Evolutionary conservation across 1,139 yeast genomes (phyloP).

Genomic region (Meyerozyma athensensis): DNA sequence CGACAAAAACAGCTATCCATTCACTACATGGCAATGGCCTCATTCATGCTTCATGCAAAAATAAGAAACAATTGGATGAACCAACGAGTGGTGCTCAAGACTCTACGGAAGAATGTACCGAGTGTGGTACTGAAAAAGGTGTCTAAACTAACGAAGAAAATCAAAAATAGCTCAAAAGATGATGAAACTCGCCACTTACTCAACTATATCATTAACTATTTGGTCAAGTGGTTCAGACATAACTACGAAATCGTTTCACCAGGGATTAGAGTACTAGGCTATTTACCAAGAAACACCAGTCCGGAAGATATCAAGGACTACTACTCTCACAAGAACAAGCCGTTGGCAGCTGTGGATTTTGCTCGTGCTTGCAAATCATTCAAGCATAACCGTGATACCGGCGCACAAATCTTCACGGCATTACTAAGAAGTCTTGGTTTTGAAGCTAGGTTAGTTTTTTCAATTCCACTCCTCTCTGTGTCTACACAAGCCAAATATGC

Average conservation of each 20-base stretch:
- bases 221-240: conserved; percentile 35
- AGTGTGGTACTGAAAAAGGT: conserved; percentile 14
- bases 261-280: conserved; percentile 34
- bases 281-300: conserved; percentile 15
- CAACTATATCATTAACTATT: conserved; percentile 29
- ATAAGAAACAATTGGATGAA: conserved; percentile 23
- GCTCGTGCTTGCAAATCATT: conserved; percentile 20
- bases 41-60: conserved; percentile 23
- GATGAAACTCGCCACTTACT: conserved; percentile 20
- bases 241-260: conserved; percentile 30
- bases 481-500: conserved; percentile 15
- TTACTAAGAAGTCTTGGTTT: conserved; percentile 29
- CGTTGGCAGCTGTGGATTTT: conserved; percentile 15
- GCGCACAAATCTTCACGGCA: conserved; percentile 33
- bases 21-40: conserved; percentile 24
- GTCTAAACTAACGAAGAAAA: not conserved
- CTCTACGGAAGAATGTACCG: conserved; percentile 26
- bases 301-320: conserved; percentile 11
- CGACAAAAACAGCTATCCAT: conserved; percentile 28
- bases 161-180: conserved; percentile 3
- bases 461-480: conserved; percentile 27
- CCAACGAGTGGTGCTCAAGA: conserved; percentile 17
- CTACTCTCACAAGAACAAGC: conserved; percentile 18
- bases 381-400: conserved; percentile 34
- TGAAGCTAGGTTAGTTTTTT: conserved; percentile 29